phyloP scores from a whole-genome alignment of 2,329 filamentous ascomycete genomes.

The Aspergillus ochraceus region DNA sequence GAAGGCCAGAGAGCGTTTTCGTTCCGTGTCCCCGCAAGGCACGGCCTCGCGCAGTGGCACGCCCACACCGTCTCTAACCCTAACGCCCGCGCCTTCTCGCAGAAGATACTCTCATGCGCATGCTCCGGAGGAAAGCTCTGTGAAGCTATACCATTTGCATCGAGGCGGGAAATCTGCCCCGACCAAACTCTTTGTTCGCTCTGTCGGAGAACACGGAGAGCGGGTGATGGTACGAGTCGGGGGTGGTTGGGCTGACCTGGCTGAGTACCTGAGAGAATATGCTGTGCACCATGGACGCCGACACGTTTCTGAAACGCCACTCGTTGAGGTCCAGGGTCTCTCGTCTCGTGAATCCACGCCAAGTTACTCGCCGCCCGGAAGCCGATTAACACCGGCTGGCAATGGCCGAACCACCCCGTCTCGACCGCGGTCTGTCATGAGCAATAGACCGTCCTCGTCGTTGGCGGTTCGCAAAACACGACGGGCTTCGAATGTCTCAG shows the following conservation, averaged over 20 bases:
- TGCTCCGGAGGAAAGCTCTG: constrained; percentile 63
- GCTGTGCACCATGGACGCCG: constrained; percentile 86
- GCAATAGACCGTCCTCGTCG: constrained; percentile 39
- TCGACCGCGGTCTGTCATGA: constrained; percentile 37
- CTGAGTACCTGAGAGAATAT: constrained; percentile 92
- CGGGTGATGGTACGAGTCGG: constrained; percentile 97
- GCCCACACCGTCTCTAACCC: constrained; percentile 66
- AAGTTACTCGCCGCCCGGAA: constrained; percentile 28
- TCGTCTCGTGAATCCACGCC: constrained; percentile 31
- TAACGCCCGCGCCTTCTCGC: constrained; percentile 58
- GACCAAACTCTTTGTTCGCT: constrained; percentile 90
- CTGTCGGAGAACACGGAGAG: constrained; percentile 85
- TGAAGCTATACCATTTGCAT: constrained; percentile 89
- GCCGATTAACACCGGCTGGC: constrained; percentile 20
- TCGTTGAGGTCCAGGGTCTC: constrained; percentile 57
- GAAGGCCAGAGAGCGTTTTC: constrained; percentile 43
- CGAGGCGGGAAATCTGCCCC: constrained; percentile 80
- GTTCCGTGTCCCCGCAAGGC: constrained; percentile 34
- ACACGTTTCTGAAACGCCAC: constrained; percentile 54
- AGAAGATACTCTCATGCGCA: constrained; percentile 36
- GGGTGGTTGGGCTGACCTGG: constrained; percentile 96
- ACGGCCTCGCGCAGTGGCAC: constrained; percentile 52
- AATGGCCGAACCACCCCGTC: constrained; percentile 36
- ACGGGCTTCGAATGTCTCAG: constrained; percentile 37
- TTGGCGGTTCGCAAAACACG: constrained; percentile 40